Evolutionary conservation across 208 protist species (phyloP).

Genomic region (Leishmania arabica): DNA sequence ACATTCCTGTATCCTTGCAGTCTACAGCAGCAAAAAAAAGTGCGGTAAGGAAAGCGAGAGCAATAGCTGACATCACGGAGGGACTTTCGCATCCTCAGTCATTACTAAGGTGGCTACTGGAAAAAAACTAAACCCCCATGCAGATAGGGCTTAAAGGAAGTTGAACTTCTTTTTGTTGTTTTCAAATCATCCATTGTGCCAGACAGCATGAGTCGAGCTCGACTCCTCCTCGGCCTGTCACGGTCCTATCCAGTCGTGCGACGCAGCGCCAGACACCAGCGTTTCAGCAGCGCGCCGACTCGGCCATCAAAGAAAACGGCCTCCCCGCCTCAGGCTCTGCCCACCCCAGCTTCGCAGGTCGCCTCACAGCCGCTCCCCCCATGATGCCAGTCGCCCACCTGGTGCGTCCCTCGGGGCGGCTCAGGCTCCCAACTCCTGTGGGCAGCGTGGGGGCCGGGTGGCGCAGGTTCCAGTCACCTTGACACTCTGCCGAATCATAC

Average conservation of each 20-base stretch:
- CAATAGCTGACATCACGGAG: neutral
- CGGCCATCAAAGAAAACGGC: neutral
- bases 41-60: conserved; percentile 17
- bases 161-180: neutral
- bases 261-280: neutral
- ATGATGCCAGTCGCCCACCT: neutral
- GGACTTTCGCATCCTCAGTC: neutral
- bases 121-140: neutral
- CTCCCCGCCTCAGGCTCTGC: neutral
- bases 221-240: neutral
- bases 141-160: neutral
- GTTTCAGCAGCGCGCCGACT: neutral
- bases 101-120: neutral
- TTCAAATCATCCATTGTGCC: neutral
- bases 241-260: neutral
- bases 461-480: neutral
- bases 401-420: neutral
- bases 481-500: neutral
- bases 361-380: neutral
- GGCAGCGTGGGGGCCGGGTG: neutral
- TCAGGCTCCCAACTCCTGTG: neutral
- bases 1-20: conserved; percentile 21
- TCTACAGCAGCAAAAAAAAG: neutral
- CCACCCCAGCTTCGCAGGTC: neutral
- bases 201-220: neutral